These are phyloP conservation scores for Tulasnella sp. DNA, from an alignment of 768 basidiomycete genomes.

Conservation along the genomic window DNA sequence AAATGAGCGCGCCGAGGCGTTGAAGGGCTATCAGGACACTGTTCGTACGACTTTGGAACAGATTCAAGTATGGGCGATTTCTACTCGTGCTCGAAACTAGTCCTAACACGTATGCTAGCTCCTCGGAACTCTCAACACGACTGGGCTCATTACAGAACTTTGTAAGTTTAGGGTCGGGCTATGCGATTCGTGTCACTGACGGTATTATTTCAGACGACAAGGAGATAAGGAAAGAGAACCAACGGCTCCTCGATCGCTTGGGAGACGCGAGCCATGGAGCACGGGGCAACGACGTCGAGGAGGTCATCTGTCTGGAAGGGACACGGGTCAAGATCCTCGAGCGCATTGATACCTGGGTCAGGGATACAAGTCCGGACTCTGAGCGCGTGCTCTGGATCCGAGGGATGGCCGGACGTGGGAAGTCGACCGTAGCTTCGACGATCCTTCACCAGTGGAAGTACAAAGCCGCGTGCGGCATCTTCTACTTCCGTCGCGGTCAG, in stretches of 20 bases:
- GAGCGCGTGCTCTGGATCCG: background rate
- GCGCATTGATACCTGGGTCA: background rate
- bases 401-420: background rate
- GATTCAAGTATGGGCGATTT: background rate
- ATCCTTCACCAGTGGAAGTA: background rate
- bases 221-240: background rate
- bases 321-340: background rate
- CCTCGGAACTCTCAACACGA: background rate
- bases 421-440: background rate
- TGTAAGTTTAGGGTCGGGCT: background rate
- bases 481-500: background rate
- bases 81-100: background rate
- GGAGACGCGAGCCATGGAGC: background rate
- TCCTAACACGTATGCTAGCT: background rate
- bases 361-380: background rate
- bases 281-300: background rate
- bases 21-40: background rate
- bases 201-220: background rate
- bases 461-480: background rate
- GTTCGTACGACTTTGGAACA: background rate
- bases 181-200: background rate
- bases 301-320: background rate
- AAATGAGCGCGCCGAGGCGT: background rate
- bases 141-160: background rate
- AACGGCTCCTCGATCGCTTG: background rate